Percentiles rank a stretch among this genome's conserved stretches.
phyloP scores from a whole-genome alignment of 1,284 basidiomycete species.

The Apiotrichum montevideense region DNA sequence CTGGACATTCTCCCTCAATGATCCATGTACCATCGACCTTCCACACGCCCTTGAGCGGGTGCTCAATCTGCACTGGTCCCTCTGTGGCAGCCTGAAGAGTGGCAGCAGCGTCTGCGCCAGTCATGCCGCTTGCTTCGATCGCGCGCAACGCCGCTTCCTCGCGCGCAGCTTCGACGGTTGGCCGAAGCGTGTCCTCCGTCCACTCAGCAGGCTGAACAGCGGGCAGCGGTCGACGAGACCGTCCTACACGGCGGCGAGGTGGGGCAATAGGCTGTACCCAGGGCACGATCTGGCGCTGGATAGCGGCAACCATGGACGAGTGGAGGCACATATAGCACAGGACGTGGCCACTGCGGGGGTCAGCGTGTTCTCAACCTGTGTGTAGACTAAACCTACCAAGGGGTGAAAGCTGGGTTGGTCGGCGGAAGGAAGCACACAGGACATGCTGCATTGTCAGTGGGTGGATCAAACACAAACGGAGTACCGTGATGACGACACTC shows the following conservation, averaged over 20 bases:
- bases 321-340: slow-evolving; percentile 40
- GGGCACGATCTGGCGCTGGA: slow-evolving; percentile 32
- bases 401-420: slow-evolving; percentile 31
- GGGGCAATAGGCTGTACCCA: slow-evolving; percentile 10
- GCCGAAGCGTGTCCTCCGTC: slow-evolving; percentile 21
- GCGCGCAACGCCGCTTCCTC: not conserved
- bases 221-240: not conserved
- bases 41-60: slow-evolving; percentile 36
- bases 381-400: slow-evolving; percentile 25
- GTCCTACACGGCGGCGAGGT: not conserved
- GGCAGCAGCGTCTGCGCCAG: slow-evolving; percentile 14
- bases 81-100: slow-evolving; percentile 6
- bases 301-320: slow-evolving; percentile 32
- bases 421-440: slow-evolving; percentile 39
- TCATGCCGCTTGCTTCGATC: slow-evolving; percentile 1
- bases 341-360: slow-evolving; percentile 32
- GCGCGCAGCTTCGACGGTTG: slow-evolving; percentile 5
- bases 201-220: slow-evolving; percentile 23
- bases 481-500: not conserved
- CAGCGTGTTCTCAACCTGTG: not conserved
- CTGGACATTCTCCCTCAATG: slow-evolving; percentile 45
- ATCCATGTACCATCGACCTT: slow-evolving; percentile 24
- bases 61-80: slow-evolving; percentile 17
- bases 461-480: not conserved
- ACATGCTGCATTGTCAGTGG: slow-evolving; percentile 23